Conservation (phyloP, 2,329 filamentous ascomycete species). For the Neoarthrinium moseri region DNA sequence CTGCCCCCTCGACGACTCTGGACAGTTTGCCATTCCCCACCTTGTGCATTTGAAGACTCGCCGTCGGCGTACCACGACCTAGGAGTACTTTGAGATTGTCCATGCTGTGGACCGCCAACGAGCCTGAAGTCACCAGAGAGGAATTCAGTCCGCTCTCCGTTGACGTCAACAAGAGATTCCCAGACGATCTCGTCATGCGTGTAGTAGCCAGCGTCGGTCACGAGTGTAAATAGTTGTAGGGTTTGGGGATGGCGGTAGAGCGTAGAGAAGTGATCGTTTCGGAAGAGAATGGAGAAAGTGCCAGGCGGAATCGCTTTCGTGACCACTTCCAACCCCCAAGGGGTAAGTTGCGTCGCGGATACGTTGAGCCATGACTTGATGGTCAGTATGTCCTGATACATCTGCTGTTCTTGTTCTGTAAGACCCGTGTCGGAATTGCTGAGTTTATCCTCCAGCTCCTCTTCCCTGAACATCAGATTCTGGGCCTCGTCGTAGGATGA, state of each 20-base stretch:
- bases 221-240: conserved; percentile 73
- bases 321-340: conserved; percentile 75
- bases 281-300: conserved; percentile 85
- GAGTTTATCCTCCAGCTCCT: conserved; percentile 82
- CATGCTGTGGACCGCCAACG: conserved; percentile 60
- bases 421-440: conserved; percentile 56
- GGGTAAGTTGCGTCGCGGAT: conserved; percentile 85
- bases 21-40: conserved; percentile 56
- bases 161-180: conserved; percentile 90
- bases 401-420: conserved; percentile 69
- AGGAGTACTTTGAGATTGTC: conserved; percentile 12
- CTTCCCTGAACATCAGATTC: conserved; percentile 82
- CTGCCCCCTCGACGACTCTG: conserved; percentile 34
- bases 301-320: conserved; percentile 70
- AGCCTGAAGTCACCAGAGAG: conserved; percentile 87
- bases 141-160: conserved; percentile 77
- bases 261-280: conserved; percentile 96
- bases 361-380: conserved; percentile 81
- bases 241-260: conserved; percentile 84
- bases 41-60: conserved; percentile 20
- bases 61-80: conserved; percentile 16
- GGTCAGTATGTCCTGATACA: conserved; percentile 78
- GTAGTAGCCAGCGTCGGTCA: conserved; percentile 90
- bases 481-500: conserved; percentile 90
- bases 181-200: conserved; percentile 89